These are phyloP conservation scores for Fusarium coicis DNA, from an alignment of 2,329 filamentous ascomycete genomes.

Conservation along the genomic window DNA sequence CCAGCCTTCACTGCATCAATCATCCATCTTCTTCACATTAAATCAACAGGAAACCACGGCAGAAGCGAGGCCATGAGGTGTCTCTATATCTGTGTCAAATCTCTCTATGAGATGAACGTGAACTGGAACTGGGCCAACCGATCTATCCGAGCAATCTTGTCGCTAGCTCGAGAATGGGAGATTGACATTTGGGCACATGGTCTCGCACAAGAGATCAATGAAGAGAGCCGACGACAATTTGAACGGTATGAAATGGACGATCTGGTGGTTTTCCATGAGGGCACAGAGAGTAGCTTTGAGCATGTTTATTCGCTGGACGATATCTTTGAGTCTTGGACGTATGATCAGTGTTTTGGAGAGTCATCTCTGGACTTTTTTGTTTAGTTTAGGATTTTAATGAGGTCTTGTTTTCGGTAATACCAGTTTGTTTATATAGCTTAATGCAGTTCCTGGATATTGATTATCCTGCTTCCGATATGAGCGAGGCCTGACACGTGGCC, in stretches of 20 bases:
- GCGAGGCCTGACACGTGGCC: neutral
- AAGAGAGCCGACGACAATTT: constrained; percentile 18
- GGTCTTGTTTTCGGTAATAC: too few relatives aligned
- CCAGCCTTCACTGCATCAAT: constrained; percentile 33
- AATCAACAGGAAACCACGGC: neutral
- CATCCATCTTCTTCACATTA: constrained; percentile 29
- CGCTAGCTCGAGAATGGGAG: constrained; percentile 24
- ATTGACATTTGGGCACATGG: constrained; percentile 24
- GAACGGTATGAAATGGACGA: constrained; percentile 27
- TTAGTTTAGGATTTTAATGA: neutral
- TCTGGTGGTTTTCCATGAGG: neutral
- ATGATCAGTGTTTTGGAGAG: constrained; percentile 24
- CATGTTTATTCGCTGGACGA: constrained; percentile 23
- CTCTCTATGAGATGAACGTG: constrained; percentile 30
- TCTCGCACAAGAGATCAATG: constrained; percentile 18
- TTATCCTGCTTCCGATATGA: neutral
- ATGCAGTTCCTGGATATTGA: neutral
- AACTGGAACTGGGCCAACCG: constrained; percentile 36
- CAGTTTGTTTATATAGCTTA: neutral
- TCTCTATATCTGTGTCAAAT: constrained; percentile 21
- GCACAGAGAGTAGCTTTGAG: neutral
- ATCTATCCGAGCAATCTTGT: constrained; percentile 25
- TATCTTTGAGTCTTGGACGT: constrained; percentile 30
- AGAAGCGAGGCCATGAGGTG: constrained; percentile 23
- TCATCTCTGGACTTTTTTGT: constrained; percentile 25